Evolutionary conservation across 345 rosid genomes (phyloP), one percentile per base, ranked within the genome.

Genomic region (Eucalyptus erythrocorys): DNA sequence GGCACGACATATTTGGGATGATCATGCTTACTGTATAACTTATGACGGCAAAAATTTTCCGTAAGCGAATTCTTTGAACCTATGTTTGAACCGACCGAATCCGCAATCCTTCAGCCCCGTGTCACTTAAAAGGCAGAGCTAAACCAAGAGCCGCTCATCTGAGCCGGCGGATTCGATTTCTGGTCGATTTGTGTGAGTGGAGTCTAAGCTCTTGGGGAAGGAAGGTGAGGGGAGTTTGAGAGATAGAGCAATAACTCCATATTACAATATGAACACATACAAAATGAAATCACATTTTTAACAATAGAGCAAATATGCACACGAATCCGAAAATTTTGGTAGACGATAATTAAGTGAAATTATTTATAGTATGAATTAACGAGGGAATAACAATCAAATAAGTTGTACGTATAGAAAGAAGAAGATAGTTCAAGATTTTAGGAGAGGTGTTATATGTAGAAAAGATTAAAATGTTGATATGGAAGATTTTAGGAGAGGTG

Each of bases 11-110:
- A 7, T 10, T 8, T n/a, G 76, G 10, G 76, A n/a, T 15, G 76
- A 64, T n/a, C 21, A 64, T 64, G 19, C 76, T n/a, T n/a, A 64
- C 1, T 3, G 21, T 64, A 64, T n/a, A 64, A 14, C 40, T n/a
- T 64, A 1, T 14, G 76, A 8, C 10, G 37, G 17, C 10, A n/a
- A 64, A 13, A n/a, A 0, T 4, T 14, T 64, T 64, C 21, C 2
- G 2, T 10, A 14, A n/a, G 21, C 5, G 6, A n/a, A 13, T 64
- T 64, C n/a, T 1, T 14, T n/a, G 3, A 64, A 64, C 10, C 40
- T 15, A 64, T n/a, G n/a, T 64, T n/a, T 7, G 76, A 17, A n/a
- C 6, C 7, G 76, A n/a, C 76, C 37, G 1, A 6, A 7, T 7
- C 21, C 76, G 6, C 14, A 2, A 64, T n/a, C 76, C 21, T 17